A percentile compares a stretch with the other conserved stretches of the same genome.
These are phyloP conservation scores for Mucor mucedo DNA, from an alignment of 371 early-diverging fungal species.

Conservation along the genomic window DNA sequence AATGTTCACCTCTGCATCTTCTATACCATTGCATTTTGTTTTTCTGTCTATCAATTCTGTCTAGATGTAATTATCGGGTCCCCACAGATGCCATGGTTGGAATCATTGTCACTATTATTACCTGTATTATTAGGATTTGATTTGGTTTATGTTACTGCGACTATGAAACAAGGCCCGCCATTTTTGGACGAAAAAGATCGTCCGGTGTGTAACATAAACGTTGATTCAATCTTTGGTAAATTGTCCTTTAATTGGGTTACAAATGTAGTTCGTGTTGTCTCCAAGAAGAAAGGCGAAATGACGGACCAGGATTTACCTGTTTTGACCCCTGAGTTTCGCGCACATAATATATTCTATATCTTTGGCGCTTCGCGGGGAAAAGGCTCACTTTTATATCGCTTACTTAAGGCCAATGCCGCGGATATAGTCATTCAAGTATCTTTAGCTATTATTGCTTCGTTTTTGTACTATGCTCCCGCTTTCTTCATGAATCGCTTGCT, in stretches of 20 bases:
- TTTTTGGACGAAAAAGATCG: constrained; percentile 19
- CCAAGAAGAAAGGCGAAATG: constrained; percentile 3
- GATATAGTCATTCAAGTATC: constrained; percentile 4
- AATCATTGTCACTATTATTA: constrained; percentile 1
- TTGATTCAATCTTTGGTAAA: constrained; percentile 25
- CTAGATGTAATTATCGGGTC: background rate
- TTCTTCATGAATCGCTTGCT: constrained; percentile 33
- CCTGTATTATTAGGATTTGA: constrained; percentile 11
- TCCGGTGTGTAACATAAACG: constrained; percentile 23
- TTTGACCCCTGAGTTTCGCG: constrained; percentile 23
- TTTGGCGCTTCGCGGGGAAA: constrained; percentile 16
- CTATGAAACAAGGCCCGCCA: constrained; percentile 24
- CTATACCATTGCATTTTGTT: constrained; percentile 2
- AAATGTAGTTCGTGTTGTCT: constrained; percentile 10
- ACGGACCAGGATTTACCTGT: constrained; percentile 26
- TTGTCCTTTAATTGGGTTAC: constrained; percentile 29
- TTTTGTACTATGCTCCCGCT: constrained; percentile 28
- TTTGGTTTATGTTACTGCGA: constrained; percentile 19
- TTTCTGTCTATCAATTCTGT: constrained; percentile 5
- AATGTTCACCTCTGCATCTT: constrained; percentile 31
- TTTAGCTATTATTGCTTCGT: constrained; percentile 6
- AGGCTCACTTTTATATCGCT: constrained; percentile 1
- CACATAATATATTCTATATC: constrained; percentile 21
- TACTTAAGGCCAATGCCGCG: constrained; percentile 5
- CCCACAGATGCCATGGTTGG: constrained; percentile 5